Base-by-base conservation (phyloP, 164 flowering plant genomes). In the Macadamia tetraphylla region DNA sequence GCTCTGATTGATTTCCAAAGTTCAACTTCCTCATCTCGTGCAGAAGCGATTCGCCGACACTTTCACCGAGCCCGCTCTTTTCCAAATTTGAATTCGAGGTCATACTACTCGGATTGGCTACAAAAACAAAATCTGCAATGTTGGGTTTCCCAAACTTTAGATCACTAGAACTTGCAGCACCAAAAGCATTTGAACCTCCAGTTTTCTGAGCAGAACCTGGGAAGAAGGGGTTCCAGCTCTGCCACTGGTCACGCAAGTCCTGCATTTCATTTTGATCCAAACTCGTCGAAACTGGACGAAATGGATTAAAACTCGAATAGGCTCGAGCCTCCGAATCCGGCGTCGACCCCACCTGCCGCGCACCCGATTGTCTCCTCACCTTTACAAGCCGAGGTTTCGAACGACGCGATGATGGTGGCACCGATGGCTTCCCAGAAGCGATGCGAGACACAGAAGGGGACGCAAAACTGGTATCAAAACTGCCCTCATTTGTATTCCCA, bases 21-120 rank as follows among this genome's bases (percentile, higher is more conserved):
- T 79, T 75, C 77, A 81, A 68, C 70, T 79, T 83, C 70, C 73
- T 77, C 81, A 82, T 48, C 53, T 74, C 82, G 52, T 73, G 77
- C 17, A 73, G 40, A 63, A 78, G 64, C 14, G 58, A 67, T 53
- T 60, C 57, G 1, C 43, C 76, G 43, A 64, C 23, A 67, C 7
- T n/a, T 11, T 5, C 74, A 59, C 35, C n/a, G 29, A 65, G 64
- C 18, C 56, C 74, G 43, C 17, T 57, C 40, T 29, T 67, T 31
- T 31, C 70, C 43, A 42, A 58, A 48, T 66, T 64, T 61, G 42
- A 66, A 67, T 10, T 51, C 1, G 65, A 42, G n/a, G 9, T 58
- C 29, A 63, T 43, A 74, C 35, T 31, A 60, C 78, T 67, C 61
- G 10, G 43, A 64, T 48, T 70, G 3, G 69, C 75, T 58, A 71